Evolutionary conservation across 2,329 filamentous ascomycete species (phyloP).

Genomic region (Cryphonectria naterciae): DNA sequence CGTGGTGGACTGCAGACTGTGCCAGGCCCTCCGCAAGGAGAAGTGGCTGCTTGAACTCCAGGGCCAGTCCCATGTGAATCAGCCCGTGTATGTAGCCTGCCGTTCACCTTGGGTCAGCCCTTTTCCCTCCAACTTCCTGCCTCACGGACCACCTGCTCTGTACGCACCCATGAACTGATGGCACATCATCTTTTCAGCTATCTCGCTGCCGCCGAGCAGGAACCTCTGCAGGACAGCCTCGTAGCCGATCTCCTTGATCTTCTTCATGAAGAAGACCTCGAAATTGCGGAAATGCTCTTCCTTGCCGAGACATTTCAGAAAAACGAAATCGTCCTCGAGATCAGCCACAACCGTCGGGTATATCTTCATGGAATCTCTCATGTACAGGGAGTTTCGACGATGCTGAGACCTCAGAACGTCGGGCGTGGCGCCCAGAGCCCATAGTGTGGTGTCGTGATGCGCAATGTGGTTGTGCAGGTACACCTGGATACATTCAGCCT

Average conservation of each 20-base stretch:
- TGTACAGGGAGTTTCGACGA: constrained; percentile 12
- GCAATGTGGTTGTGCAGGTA: constrained; percentile 18
- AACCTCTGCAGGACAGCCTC: constrained; percentile 12
- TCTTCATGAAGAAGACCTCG: constrained; percentile 13
- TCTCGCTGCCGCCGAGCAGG: neutral
- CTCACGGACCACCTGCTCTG: neutral
- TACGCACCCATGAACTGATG: neutral
- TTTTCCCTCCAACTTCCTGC: neutral
- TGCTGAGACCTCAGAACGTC: constrained; percentile 12
- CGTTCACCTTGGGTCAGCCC: neutral
- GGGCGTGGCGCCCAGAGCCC: constrained; percentile 15
- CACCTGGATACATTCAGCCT: constrained; percentile 9
- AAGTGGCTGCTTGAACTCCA: constrained; percentile 16
- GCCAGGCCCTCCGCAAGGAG: constrained; percentile 16
- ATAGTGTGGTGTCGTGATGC: constrained; percentile 15
- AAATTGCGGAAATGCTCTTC: constrained; percentile 19
- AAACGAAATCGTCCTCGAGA: constrained; percentile 10
- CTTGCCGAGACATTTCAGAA: constrained; percentile 14
- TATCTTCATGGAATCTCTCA: constrained; percentile 14
- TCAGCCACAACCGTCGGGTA: constrained; percentile 8
- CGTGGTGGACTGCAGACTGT: constrained; percentile 19
- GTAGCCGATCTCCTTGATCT: constrained; percentile 16
- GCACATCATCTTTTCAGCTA: neutral
- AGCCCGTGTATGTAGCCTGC: constrained; percentile 16
- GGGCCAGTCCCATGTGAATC: constrained; percentile 15